phyloP scores from a whole-genome alignment of 371 early-diverging fungal species.

The Lichtheimia hyalospora region DNA sequence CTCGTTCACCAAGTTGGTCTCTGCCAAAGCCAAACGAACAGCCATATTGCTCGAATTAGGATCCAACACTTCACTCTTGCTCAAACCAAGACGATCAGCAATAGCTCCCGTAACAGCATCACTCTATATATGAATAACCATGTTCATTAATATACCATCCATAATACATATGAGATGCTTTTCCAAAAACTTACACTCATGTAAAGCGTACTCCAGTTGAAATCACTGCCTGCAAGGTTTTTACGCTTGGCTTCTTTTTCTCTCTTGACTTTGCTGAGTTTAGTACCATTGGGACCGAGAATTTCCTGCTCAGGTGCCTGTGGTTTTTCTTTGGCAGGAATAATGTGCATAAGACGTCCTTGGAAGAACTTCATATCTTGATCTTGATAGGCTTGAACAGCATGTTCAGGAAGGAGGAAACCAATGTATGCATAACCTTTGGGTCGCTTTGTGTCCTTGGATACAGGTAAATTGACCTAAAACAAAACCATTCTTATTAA shows the following conservation, averaged over 20 bases:
- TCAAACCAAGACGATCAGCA: constrained; percentile 84
- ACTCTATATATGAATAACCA: constrained; percentile 48
- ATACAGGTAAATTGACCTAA: constrained; percentile 89
- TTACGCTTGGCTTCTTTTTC: constrained; percentile 80
- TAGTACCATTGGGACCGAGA: constrained; percentile 56
- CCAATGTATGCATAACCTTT: constrained; percentile 93
- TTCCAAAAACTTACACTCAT: constrained; percentile 74
- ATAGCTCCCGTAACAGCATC: constrained; percentile 95
- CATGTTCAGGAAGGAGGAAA: constrained; percentile 90
- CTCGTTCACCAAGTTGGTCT: constrained; percentile 93
- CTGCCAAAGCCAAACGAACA: constrained; percentile 92
- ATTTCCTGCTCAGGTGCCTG: constrained; percentile 63
- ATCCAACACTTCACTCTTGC: constrained; percentile 87
- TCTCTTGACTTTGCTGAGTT: constrained; percentile 70
- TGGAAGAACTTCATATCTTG: constrained; percentile 86
- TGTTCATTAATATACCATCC: neutral
- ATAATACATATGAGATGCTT: neutral
- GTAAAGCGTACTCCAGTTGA: constrained; percentile 94
- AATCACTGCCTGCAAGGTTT: constrained; percentile 75
- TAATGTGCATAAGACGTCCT: constrained; percentile 87
- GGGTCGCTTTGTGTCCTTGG: constrained; percentile 86
- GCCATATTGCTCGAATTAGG: constrained; percentile 87
- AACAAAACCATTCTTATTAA: neutral
- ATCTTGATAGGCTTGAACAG: constrained; percentile 80
- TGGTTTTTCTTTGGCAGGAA: constrained; percentile 88